Evolutionary conservation across 2,329 filamentous ascomycete species (phyloP), one percentile per base, ranked within the genome.

Genomic region (Chrysoporthe deuterocubensis): DNA sequence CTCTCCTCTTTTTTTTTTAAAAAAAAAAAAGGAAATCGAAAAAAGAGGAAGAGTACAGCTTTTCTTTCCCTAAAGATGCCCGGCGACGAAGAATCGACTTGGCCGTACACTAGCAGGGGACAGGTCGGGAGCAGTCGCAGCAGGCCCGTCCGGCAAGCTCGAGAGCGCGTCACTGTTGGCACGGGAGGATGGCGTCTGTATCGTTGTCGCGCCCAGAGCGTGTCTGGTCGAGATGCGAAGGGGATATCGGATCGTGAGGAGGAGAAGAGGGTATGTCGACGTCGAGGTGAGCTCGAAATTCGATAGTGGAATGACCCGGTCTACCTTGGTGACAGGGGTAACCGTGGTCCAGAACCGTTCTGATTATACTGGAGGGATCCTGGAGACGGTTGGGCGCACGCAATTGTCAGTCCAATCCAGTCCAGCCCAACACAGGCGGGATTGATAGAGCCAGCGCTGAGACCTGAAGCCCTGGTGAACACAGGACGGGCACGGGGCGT

Each of bases 281-380:
- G 26, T 64, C 48, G 62, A 42, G 40, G 26, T 11, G 26, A 48
- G 26, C 7, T 54, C 50, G 62, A 64, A n/a, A 50, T 56, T 40
- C 16, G 66, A 42, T 43, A 48, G 43, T 57, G 59, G 14, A 44
- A 46, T 18, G 52, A 58, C 60, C 61, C 61, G 66, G 64, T 67
- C 59, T 54, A 52, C 1, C n/a, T 18, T 16, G 56, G 34, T 16
- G 54, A 62, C 69, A 70, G 69, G 69, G 69, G 68, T 70, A 40
- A 70, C 63, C 67, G 69, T 67, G 69, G 69, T 69, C 61, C 46
- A 48, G n/a, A 43, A 63, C 64, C 69, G 69, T 69, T 70, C 64
- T 42, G 54, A 16, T 18, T 13, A 52, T 40, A 54, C n/a, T 52
- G 50, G 64, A 63, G 40, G 44, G 54, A 64, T 65, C 57, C 62